phyloP scores from a whole-genome alignment of 116 monocot species.

The Dioscorea cayenensis region DNA sequence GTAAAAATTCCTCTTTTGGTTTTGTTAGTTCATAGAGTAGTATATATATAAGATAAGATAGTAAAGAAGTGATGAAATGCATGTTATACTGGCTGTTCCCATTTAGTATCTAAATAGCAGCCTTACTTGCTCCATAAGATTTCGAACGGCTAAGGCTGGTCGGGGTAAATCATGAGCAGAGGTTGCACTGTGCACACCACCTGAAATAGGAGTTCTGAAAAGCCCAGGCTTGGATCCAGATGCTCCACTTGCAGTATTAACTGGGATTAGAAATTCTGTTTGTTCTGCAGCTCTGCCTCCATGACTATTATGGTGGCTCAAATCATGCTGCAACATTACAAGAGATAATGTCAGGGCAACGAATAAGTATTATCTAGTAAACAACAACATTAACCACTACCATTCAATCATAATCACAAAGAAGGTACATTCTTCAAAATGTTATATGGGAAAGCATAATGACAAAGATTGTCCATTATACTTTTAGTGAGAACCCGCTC shows the following conservation, averaged over 20 bases:
- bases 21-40: not conserved
- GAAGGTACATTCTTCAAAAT: no score
- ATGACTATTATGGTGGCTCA: slow-evolving; percentile 14
- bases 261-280: slow-evolving; percentile 1
- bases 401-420: no score
- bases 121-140: slow-evolving; percentile 91
- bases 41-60: not conserved
- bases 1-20: not conserved
- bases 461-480: no score
- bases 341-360: not conserved
- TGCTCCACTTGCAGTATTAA: slow-evolving; percentile 14
- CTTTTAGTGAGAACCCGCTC: no score
- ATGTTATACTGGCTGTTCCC: not conserved
- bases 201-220: slow-evolving; percentile 90
- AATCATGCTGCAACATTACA: slow-evolving; percentile 13
- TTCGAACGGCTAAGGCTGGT: slow-evolving; percentile 93
- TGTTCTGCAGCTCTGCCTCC: slow-evolving; percentile 2
- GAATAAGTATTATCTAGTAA: not conserved
- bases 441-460: no score
- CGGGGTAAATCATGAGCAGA: slow-evolving; percentile 85
- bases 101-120: not conserved
- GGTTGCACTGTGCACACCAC: slow-evolving; percentile 97
- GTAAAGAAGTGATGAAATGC: not conserved
- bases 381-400: not conserved
- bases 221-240: slow-evolving; percentile 65